phyloP scores from a whole-genome alignment of 495 filamentous ascomycete genomes.

The Mytilinidion resinicola region DNA sequence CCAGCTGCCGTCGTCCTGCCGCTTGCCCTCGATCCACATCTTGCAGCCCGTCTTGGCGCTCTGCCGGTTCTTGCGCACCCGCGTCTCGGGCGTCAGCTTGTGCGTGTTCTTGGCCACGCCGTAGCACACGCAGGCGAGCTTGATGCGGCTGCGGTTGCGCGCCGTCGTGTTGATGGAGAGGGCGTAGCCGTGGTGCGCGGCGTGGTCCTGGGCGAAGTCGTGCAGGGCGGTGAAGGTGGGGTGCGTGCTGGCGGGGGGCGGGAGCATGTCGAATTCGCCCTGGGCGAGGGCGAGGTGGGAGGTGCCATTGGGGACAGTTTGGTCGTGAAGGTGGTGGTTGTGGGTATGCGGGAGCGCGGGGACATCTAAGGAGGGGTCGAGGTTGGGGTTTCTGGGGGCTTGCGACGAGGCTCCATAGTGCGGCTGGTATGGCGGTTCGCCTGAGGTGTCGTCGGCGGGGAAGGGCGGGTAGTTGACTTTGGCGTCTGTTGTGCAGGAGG shows the following conservation, averaged over 20 bases:
- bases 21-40: constrained; percentile 30
- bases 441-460: neutral
- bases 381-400: neutral
- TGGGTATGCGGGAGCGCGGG: neutral
- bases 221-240: constrained; percentile 18
- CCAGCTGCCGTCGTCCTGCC: constrained; percentile 22
- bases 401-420: neutral
- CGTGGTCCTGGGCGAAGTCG: constrained; percentile 25
- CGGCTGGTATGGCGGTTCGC: neutral
- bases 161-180: constrained; percentile 27
- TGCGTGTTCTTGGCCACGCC: constrained; percentile 29
- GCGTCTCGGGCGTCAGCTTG: constrained; percentile 27
- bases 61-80: constrained; percentile 25
- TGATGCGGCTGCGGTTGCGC: constrained; percentile 22
- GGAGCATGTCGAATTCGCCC: constrained; percentile 22
- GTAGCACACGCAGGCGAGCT: constrained; percentile 29
- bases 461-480: neutral
- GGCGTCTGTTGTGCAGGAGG: neutral
- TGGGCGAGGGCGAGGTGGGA: neutral
- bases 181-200: constrained; percentile 26
- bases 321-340: neutral
- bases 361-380: neutral
- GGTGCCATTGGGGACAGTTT: neutral
- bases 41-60: constrained; percentile 26
- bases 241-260: constrained; percentile 18